phyloP scores from a whole-genome alignment of 2,329 filamentous ascomycete species.

The Fusarium sp. region DNA sequence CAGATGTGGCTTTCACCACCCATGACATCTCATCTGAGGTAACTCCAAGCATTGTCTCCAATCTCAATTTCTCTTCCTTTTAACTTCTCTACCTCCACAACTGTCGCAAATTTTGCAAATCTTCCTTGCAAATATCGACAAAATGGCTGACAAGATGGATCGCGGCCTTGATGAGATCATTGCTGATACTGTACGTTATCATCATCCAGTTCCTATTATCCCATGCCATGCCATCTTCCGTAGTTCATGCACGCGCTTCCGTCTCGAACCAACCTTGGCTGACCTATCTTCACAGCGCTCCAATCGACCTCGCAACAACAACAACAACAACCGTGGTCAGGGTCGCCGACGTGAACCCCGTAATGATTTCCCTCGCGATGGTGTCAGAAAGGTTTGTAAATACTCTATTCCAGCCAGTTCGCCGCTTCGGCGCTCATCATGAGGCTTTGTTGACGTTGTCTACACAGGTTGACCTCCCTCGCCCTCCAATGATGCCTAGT shows the following conservation, averaged over 20 bases:
- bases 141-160: conserved; percentile 63
- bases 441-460: conserved; percentile 39
- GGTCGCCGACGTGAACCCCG: conserved; percentile 56
- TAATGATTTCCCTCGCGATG: conserved; percentile 77
- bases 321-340: conserved; percentile 48
- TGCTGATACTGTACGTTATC: conserved; percentile 60
- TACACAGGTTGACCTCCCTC: conserved; percentile 55
- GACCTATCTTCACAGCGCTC: conserved; percentile 42
- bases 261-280: conserved; percentile 35
- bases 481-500: conserved; percentile 46
- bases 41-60: conserved; percentile 1
- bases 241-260: conserved; percentile 26
- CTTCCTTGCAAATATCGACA: conserved; percentile 21
- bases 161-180: conserved; percentile 70
- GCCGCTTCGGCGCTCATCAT: conserved; percentile 1
- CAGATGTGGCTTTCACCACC: conserved; percentile 31
- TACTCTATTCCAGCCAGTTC: conserved; percentile 2
- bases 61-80: conserved; percentile 14
- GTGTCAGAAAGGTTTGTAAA: conserved; percentile 84
- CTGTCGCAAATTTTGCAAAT: conserved; percentile 3
- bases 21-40: conserved; percentile 28
- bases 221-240: conserved; percentile 5
- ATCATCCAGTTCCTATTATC: conserved; percentile 14
- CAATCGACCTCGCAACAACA: conserved; percentile 53
- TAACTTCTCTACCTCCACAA: conserved; percentile 5